A percentile compares a stretch with the other conserved stretches of the same genome.
phyloP scores from a whole-genome alignment of 1,139 yeast species.

The Magnusiomyces paraingens region DNA sequence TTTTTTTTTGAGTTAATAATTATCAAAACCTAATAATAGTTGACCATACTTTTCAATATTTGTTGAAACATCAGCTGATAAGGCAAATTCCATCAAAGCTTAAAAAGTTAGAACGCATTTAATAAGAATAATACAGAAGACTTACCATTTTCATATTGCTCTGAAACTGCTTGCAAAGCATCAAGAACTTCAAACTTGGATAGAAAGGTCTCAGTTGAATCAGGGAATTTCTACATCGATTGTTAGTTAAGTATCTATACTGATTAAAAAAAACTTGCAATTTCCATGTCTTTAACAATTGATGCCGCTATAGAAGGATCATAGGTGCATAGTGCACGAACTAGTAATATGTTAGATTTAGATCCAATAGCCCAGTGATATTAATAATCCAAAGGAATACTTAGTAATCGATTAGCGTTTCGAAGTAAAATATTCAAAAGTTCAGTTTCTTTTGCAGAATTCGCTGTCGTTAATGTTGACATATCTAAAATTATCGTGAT shows the following conservation, averaged over 20 bases:
- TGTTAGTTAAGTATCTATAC: neutral
- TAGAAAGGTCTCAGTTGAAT: conserved; percentile 14
- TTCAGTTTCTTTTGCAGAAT: neutral
- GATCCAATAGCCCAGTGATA: neutral
- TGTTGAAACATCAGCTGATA: conserved; percentile 11
- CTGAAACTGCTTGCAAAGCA: conserved; percentile 10
- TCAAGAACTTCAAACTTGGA: conserved; percentile 16
- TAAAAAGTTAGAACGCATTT: neutral
- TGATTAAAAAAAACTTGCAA: conserved; percentile 6
- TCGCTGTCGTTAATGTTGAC: neutral
- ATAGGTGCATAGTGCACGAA: conserved; percentile 13
- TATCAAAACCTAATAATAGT: neutral
- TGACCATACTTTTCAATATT: conserved; percentile 13
- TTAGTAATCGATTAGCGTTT: conserved; percentile 13
- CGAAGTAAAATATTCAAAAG: conserved; percentile 1
- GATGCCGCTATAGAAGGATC: conserved; percentile 14
- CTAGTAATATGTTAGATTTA: neutral
- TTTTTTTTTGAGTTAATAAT: neutral
- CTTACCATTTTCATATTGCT: conserved; percentile 13
- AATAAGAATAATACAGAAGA: neutral
- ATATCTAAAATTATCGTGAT: conserved; percentile 9
- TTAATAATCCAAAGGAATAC: neutral
- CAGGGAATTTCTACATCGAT: conserved; percentile 11
- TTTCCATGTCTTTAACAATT: conserved; percentile 16
- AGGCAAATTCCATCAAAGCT: conserved; percentile 17